phyloP scores from a whole-genome alignment of 2,329 filamentous ascomycete genomes.

The Aspergillus japonicus region DNA sequence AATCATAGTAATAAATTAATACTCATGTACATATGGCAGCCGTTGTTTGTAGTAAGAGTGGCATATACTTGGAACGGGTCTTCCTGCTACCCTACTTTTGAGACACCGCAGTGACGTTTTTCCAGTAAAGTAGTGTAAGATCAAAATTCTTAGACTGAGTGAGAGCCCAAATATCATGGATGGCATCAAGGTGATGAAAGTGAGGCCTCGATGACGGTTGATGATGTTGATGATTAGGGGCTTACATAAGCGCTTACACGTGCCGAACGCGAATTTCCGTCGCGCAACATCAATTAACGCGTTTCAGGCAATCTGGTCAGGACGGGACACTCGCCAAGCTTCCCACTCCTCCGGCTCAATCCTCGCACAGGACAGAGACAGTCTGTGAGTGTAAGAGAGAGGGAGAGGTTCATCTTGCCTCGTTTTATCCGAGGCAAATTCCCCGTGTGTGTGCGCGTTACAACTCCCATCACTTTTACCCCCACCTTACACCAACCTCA shows the following conservation, averaged over 20 bases:
- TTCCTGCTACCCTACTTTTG: background rate
- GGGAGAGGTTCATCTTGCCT: background rate
- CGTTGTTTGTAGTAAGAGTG: background rate
- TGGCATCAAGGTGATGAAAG: background rate
- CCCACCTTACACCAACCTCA: background rate
- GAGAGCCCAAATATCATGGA: background rate
- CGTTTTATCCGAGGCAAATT: background rate
- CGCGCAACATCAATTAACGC: constrained; percentile 25
- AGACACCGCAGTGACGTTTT: background rate
- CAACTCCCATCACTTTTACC: background rate
- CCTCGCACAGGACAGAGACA: background rate
- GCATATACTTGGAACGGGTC: background rate
- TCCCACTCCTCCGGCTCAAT: background rate
- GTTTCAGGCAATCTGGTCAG: constrained; percentile 13
- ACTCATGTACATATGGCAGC: constrained; percentile 21
- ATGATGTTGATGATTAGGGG: background rate
- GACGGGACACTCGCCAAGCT: background rate
- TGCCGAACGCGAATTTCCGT: constrained; percentile 14
- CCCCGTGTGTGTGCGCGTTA: background rate
- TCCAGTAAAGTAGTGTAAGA: background rate
- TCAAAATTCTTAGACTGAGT: background rate
- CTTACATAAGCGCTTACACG: constrained; percentile 16
- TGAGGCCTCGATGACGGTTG: background rate
- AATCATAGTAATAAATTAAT: constrained; percentile 24
- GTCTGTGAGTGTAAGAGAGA: background rate